phyloP scores from a whole-genome alignment of 306 rosid genomes.

The Cucumis cinereus region DNA sequence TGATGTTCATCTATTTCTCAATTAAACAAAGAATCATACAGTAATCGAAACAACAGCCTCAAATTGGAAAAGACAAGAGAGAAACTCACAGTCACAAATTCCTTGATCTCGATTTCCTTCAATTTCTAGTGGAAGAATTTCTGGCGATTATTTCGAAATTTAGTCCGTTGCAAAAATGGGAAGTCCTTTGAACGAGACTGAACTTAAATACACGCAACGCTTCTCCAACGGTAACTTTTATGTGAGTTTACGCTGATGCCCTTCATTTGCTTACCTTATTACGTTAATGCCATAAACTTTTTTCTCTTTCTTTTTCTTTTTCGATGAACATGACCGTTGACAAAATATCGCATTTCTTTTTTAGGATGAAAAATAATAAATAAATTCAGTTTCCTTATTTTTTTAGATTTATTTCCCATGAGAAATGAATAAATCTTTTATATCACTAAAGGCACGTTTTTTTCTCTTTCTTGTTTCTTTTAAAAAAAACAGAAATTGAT shows the following conservation, averaged over 20 bases:
- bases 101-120: neutral
- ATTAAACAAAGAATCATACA: neutral
- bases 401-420: neutral
- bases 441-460: too few species aligned
- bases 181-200: neutral
- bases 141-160: neutral
- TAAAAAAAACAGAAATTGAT: too few species aligned
- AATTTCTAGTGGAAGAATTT: neutral
- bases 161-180: neutral
- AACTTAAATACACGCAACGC: neutral
- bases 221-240: conserved; percentile 6
- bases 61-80: neutral
- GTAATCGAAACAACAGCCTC: neutral
- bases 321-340: neutral
- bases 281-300: neutral
- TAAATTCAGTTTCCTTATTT: neutral
- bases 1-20: neutral
- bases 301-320: neutral
- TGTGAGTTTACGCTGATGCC: neutral
- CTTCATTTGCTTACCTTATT: neutral
- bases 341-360: too few species aligned
- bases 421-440: too few species aligned
- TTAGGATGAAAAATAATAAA: neutral
- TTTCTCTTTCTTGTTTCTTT: too few species aligned
- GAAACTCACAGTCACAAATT: neutral